These are phyloP conservation scores for Phoenix roebelenii DNA, from an alignment of 176 grass and related monocot species.

Conservation along the genomic window DNA sequence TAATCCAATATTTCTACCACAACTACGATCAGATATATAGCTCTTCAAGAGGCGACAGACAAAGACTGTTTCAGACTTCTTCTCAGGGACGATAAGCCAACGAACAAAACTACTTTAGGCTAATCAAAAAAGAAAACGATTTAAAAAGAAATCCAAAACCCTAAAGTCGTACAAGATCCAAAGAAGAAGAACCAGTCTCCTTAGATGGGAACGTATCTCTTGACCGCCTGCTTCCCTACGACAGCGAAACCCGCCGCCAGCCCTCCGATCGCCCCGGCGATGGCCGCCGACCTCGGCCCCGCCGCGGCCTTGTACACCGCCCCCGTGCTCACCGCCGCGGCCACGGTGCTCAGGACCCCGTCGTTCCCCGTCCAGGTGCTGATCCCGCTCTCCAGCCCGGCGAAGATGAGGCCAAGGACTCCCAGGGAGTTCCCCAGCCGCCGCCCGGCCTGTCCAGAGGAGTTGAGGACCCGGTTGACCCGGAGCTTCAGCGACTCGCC, in stretches of 20 bases:
- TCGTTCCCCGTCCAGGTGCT: not conserved
- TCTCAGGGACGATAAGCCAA: too few species aligned
- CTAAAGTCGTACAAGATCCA: too few species aligned
- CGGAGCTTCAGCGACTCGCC: not conserved
- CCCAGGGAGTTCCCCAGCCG: constrained; percentile 1
- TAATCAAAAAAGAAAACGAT: too few species aligned
- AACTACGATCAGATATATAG: too few species aligned
- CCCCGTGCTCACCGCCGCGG: constrained; percentile 2
- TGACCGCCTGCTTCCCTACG: constrained; percentile 13
- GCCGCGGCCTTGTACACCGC: constrained; percentile 17
- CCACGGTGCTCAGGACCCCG: not conserved
- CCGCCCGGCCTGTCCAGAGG: constrained; percentile 5
- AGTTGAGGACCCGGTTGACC: constrained; percentile 8
- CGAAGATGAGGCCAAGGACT: constrained; percentile 4
- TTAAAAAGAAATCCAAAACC: too few species aligned
- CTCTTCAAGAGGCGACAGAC: too few species aligned
- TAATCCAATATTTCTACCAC: too few species aligned
- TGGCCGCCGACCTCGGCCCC: constrained; percentile 21
- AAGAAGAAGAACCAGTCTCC: too few species aligned
- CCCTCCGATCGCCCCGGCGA: constrained; percentile 19
- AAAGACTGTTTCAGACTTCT: too few species aligned
- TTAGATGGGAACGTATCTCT: constrained; percentile 25
- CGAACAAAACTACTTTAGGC: too few species aligned
- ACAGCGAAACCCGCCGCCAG: constrained; percentile 18
- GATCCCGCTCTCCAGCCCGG: constrained; percentile 3